Percentiles rank a stretch among this genome's conserved stretches.
Conservation (phyloP, 306 rosid species). For the Argentina anserina region DNA sequence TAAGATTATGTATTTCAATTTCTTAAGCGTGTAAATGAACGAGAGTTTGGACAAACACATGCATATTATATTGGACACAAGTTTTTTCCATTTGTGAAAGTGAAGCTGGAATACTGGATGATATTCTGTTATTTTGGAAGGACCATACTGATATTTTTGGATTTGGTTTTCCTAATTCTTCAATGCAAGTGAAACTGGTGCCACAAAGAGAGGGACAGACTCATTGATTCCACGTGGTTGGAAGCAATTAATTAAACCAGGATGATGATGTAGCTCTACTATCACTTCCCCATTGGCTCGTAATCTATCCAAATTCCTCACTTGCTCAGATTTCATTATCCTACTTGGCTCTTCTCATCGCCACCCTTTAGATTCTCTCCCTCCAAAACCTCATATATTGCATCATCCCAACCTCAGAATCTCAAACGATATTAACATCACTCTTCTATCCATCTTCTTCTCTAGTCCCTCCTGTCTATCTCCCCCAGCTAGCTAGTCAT, state of each 20-base stretch:
- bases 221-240: conserved; percentile 61
- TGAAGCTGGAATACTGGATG: too few relatives aligned
- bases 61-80: too few relatives aligned
- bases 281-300: conserved; percentile 61
- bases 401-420: not conserved
- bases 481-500: not conserved
- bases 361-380: conserved; percentile 33
- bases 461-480: not conserved
- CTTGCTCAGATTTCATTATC: conserved; percentile 69
- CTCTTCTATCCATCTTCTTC: not conserved
- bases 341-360: conserved; percentile 50
- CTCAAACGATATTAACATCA: not conserved
- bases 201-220: not conserved
- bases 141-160: not conserved
- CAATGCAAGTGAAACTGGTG: not conserved
- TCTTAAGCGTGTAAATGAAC: too few relatives aligned
- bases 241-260: conserved; percentile 24
- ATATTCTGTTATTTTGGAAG: not conserved
- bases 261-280: conserved; percentile 43
- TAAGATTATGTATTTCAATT: too few relatives aligned
- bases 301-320: conserved; percentile 68
- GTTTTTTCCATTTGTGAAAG: too few relatives aligned
- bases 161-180: not conserved
- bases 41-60: too few relatives aligned
- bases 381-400: not conserved